phyloP scores from a whole-genome alignment of 2,329 filamentous ascomycete genomes.

The Colletotrichum karsti region DNA sequence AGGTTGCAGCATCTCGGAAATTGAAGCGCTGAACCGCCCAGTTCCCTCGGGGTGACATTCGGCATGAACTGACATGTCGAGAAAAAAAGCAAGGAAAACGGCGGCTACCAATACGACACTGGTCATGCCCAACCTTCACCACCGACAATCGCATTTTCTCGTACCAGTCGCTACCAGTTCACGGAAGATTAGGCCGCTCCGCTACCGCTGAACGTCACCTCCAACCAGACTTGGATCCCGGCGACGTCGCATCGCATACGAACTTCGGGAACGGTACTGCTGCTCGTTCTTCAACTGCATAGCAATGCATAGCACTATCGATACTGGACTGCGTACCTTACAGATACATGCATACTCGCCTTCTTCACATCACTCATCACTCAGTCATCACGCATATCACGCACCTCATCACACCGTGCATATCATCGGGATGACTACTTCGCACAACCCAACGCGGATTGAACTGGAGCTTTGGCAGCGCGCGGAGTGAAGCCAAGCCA shows the following conservation, averaged over 20 bases:
- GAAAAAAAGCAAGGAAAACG: slow-evolving; percentile 11
- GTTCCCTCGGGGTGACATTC: background rate
- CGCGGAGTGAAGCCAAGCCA: background rate
- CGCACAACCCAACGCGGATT: background rate
- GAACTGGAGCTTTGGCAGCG: too few relatives aligned
- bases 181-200: slow-evolving; percentile 16
- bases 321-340: background rate
- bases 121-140: background rate
- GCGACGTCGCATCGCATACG: background rate
- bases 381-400: slow-evolving; percentile 2
- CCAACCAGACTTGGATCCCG: slow-evolving; percentile 13
- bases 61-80: background rate
- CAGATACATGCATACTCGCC: slow-evolving; percentile 2
- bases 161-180: background rate
- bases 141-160: background rate
- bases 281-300: background rate
- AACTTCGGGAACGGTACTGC: background rate
- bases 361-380: background rate
- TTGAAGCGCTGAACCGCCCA: background rate
- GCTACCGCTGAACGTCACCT: slow-evolving; percentile 11
- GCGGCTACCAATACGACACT: background rate
- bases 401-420: background rate
- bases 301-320: background rate
- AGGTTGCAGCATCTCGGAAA: slow-evolving; percentile 19
- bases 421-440: background rate